Evolutionary conservation across 1,284 basidiomycete species (phyloP).

Genomic region (Trametes sp.): DNA sequence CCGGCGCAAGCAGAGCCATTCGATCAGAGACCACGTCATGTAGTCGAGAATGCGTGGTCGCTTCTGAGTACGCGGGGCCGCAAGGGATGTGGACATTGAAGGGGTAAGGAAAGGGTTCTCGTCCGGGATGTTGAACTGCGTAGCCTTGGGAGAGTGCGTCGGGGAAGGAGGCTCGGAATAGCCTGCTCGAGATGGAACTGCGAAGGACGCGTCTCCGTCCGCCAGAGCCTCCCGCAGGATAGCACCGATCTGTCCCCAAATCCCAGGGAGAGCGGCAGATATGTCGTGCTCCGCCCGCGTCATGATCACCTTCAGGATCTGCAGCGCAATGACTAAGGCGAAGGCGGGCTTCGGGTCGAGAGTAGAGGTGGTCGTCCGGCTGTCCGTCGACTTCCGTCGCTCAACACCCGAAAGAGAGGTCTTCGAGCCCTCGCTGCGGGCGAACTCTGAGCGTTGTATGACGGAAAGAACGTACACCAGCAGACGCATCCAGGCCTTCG

Average conservation of each 20-base stretch:
- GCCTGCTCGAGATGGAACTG: constrained; percentile 45
- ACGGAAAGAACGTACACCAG: constrained; percentile 64
- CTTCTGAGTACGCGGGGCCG: constrained; percentile 35
- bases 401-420: constrained; percentile 35
- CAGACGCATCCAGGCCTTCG: constrained; percentile 70
- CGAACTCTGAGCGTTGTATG: constrained; percentile 45
- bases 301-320: constrained; percentile 74
- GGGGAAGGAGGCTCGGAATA: constrained; percentile 56
- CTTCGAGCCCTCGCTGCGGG: constrained; percentile 27
- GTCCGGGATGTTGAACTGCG: constrained; percentile 33
- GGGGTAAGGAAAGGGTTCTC: constrained; percentile 39
- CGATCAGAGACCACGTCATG: constrained; percentile 75
- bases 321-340: constrained; percentile 62
- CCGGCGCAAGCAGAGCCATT: constrained; percentile 69
- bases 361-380: constrained; percentile 33
- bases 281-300: constrained; percentile 70
- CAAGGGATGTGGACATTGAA: constrained; percentile 31
- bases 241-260: constrained; percentile 67
- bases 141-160: constrained; percentile 49
- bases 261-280: constrained; percentile 56
- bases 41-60: constrained; percentile 74
- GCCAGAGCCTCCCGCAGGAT: constrained; percentile 58
- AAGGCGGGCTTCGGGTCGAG: constrained; percentile 48
- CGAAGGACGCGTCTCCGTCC: constrained; percentile 68
- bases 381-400: constrained; percentile 56